Conservation (phyloP, 345 rosid genomes). For the Eucalyptus decipiens region DNA sequence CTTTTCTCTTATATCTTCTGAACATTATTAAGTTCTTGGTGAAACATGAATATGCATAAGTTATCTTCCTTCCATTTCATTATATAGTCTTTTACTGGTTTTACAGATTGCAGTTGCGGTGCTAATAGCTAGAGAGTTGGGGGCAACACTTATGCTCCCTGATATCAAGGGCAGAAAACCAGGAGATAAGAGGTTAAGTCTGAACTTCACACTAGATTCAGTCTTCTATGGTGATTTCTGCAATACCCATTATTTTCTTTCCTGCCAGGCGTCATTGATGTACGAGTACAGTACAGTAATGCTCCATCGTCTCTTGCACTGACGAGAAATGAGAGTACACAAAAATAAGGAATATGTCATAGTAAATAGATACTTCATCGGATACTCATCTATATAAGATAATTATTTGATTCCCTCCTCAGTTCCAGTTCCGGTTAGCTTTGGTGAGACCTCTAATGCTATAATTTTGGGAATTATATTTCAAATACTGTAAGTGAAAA, state of each 20-base stretch:
- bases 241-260: neutral
- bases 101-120: slow-evolving; percentile 22
- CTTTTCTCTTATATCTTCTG: neutral
- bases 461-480: neutral
- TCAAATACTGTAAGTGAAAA: neutral
- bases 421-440: neutral
- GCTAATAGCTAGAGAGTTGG: slow-evolving; percentile 20
- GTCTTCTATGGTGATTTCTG: neutral
- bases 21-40: neutral
- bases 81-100: neutral
- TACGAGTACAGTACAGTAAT: neutral
- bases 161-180: slow-evolving; percentile 24
- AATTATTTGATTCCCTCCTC: neutral
- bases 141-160: slow-evolving; percentile 29
- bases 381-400: neutral
- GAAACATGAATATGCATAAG: neutral
- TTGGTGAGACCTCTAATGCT: neutral
- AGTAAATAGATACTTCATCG: neutral
- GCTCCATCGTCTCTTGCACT: neutral
- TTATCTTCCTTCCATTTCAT: neutral
- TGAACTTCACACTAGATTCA: neutral
- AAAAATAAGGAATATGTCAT: neutral
- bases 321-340: neutral
- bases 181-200: slow-evolving; percentile 19
- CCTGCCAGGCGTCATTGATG: neutral